Base-by-base conservation (phyloP, 2,329 filamentous ascomycete genomes). In the Fusarium sp. region DNA sequence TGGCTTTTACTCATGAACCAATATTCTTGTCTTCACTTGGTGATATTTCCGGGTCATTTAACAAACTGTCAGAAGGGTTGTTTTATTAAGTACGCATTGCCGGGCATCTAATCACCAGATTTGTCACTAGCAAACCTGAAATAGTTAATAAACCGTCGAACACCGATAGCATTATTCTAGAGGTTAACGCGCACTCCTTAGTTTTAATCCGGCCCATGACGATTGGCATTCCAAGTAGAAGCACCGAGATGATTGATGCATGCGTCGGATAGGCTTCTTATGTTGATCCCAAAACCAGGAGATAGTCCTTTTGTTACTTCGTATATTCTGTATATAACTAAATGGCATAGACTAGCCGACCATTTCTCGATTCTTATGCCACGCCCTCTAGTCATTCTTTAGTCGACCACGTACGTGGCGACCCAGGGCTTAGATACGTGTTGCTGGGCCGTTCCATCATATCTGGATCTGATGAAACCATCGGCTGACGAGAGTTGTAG, bases 401-500 rank as follows among this genome's bases (percentile, higher is more conserved):
- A 12, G 14, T 6, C 6, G 47, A 61, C 9, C 53, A 61, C 1
- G n/a, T 41, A 8, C 18, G 32, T 13, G 61, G 47, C 37, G n/a
- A 44, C 2, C 29, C 25, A 3, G 24, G 13, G 16, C 42, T 66
- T 16, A 45, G 10, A 18, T 66, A 49, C 12, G 48, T 25, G 30
- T 66, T 66, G 2, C 24, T 14, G 6, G 42, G 30, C n/a, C 16
- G 54, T 9, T 4, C 8, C 8, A 46, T 2, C 7, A n/a, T 22
- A 8, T 45, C 37, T 3, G 37, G 42, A 3, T 54, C 13, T 24
- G 47, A 40, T 3, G 41, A 44, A 3, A 66, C 18, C 16, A 66
- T 61, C 7, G 42, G 61, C 12, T 16, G 42, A 0, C 16, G 25
- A 1, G 63, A 66, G 9, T 42, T 52, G 6, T 60, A 30, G 11